Percentiles rank a stretch among this genome's conserved stretches.
phyloP scores from a whole-genome alignment of 768 basidiomycete genomes.

The Hypholoma fasciculare region DNA sequence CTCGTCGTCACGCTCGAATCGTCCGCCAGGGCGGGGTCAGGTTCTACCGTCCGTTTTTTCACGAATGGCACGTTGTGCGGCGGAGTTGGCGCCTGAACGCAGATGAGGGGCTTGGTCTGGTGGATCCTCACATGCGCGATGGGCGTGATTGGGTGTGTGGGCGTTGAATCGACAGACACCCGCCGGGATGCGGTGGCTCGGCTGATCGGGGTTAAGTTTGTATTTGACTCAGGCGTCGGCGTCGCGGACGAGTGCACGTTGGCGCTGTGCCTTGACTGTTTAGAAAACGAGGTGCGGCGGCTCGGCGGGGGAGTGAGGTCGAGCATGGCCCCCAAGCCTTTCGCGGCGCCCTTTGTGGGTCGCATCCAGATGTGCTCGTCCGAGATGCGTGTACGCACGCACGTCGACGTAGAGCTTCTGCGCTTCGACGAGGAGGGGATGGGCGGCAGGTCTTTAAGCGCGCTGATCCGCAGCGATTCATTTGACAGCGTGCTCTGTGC shows the following conservation, averaged over 20 bases:
- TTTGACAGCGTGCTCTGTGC: neutral
- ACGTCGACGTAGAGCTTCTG: neutral
- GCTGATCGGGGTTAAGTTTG: too few species aligned
- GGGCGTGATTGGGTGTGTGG: too few species aligned
- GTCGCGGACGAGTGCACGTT: too few species aligned
- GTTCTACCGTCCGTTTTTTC: too few species aligned
- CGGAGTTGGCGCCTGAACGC: too few species aligned
- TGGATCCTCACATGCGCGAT: too few species aligned
- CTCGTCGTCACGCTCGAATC: neutral
- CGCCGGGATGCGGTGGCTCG: too few species aligned
- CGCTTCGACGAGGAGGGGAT: neutral
- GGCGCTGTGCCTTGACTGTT: too few species aligned
- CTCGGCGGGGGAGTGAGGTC: neutral
- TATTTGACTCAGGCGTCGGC: too few species aligned
- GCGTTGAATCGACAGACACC: too few species aligned
- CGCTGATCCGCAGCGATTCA: neutral
- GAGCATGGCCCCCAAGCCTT: neutral
- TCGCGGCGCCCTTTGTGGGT: neutral
- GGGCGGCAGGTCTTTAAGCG: conserved; percentile 1
- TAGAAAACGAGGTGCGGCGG: neutral
- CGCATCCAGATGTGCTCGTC: neutral
- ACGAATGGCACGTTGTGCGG: too few species aligned
- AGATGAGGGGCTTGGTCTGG: too few species aligned
- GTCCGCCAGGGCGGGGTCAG: neutral
- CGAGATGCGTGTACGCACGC: neutral